Percentiles rank a stretch among this genome's conserved stretches.
Evolutionary conservation across 169 alveolate species (phyloP).

Genomic region (Theileria parva): DNA sequence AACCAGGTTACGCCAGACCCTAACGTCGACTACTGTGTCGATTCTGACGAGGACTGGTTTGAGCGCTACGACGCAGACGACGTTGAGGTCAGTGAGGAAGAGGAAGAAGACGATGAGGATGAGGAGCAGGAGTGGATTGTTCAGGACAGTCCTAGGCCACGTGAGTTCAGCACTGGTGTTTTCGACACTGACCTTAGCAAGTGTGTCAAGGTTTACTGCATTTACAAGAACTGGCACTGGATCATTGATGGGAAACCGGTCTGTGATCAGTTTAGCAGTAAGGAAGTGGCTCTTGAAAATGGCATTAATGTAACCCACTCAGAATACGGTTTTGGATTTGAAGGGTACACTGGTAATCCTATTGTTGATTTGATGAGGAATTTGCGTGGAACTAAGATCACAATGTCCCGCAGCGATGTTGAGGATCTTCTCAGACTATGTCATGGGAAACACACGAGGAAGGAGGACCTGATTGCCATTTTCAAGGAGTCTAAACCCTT

Average conservation of each 20-base stretch:
- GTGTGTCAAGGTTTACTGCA: slow-evolving; percentile 59
- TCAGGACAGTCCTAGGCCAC: slow-evolving; percentile 49
- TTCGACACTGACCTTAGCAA: slow-evolving; percentile 33
- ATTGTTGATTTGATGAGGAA: slow-evolving; percentile 34
- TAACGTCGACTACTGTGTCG: slow-evolving; percentile 58
- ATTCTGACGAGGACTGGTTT: slow-evolving; percentile 70
- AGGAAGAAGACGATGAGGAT: slow-evolving; percentile 59
- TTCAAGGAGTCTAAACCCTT: slow-evolving; percentile 57
- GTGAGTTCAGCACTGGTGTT: slow-evolving; percentile 40
- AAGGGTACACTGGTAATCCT: slow-evolving; percentile 63
- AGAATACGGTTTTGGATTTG: slow-evolving; percentile 65
- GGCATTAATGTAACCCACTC: slow-evolving; percentile 37
- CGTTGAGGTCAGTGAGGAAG: slow-evolving; percentile 68
- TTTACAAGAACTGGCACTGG: slow-evolving; percentile 67
- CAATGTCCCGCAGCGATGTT: slow-evolving; percentile 48
- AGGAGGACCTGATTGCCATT: slow-evolving; percentile 47
- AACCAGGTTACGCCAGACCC: slow-evolving; percentile 41
- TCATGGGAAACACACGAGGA: slow-evolving; percentile 62
- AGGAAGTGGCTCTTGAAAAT: slow-evolving; percentile 46
- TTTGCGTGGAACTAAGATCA: slow-evolving; percentile 43
- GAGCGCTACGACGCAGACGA: slow-evolving; percentile 67
- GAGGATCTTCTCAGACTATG: slow-evolving; percentile 62
- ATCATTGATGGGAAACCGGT: slow-evolving; percentile 65
- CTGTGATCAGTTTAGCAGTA: slow-evolving; percentile 38
- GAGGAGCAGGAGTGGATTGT: slow-evolving; percentile 63